These are phyloP conservation scores for Fusarium nanum DNA, from an alignment of 2,329 filamentous ascomycete genomes.

Conservation along the genomic window DNA sequence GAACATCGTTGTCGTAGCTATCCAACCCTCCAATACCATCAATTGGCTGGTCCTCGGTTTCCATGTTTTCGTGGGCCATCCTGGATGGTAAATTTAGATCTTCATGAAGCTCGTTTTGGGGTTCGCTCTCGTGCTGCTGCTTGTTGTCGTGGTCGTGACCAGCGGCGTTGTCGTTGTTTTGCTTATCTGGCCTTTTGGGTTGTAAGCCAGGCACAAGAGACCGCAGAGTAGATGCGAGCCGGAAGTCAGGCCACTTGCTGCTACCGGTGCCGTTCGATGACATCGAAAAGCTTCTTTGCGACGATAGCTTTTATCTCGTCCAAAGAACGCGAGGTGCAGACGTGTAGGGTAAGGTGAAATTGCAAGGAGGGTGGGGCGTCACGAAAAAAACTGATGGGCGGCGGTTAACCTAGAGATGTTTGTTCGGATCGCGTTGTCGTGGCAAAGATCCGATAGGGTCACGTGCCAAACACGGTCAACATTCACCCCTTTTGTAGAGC, in stretches of 20 bases:
- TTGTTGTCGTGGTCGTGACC: conserved; percentile 37
- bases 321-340: conserved; percentile 25
- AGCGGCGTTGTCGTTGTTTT: conserved; percentile 33
- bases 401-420: conserved; percentile 36
- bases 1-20: conserved; percentile 42
- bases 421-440: conserved; percentile 22
- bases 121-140: conserved; percentile 30
- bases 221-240: conserved; percentile 49
- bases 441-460: conserved; percentile 3
- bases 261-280: conserved; percentile 39
- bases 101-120: conserved; percentile 32
- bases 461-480: conserved; percentile 34
- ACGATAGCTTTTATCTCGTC: conserved; percentile 36
- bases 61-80: conserved; percentile 36
- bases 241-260: conserved; percentile 51
- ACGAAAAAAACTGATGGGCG: conserved; percentile 44
- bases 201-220: conserved; percentile 47
- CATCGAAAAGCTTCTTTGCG: conserved; percentile 43
- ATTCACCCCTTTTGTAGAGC: neutral
- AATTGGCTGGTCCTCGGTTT: conserved; percentile 41
- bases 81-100: conserved; percentile 29
- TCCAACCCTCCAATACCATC: conserved; percentile 45
- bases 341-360: conserved; percentile 45
- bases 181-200: conserved; percentile 43
- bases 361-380: conserved; percentile 44